These are phyloP conservation scores for Spongispora temasekensis DNA, from an alignment of 1,284 basidiomycete species.

Conservation along the genomic window DNA sequence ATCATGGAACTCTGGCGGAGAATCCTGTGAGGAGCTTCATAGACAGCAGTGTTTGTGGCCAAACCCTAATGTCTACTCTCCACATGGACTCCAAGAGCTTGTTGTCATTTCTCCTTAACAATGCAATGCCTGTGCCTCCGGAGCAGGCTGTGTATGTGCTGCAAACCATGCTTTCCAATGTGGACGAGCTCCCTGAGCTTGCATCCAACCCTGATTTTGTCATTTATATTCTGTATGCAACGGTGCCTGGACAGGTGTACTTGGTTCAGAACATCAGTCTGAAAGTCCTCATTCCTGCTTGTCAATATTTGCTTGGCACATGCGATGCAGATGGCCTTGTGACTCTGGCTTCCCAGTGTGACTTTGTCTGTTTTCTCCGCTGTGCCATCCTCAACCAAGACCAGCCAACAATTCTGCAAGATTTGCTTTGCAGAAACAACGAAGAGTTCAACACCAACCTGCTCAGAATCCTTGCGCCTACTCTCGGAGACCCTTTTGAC, in stretches of 20 bases:
- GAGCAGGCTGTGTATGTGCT: constrained; percentile 5
- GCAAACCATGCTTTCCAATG: constrained; percentile 4
- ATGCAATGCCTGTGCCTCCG: background rate
- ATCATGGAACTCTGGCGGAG: background rate
- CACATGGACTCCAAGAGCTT: constrained; percentile 5
- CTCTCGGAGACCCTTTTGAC: constrained; percentile 1
- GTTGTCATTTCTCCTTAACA: constrained; percentile 7
- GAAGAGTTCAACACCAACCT: constrained; percentile 2
- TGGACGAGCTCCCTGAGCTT: constrained; percentile 2
- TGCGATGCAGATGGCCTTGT: background rate
- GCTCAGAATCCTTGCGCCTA: constrained; percentile 1
- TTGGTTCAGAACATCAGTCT: constrained; percentile 2
- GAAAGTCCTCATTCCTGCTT: constrained; percentile 2
- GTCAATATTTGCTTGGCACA: background rate
- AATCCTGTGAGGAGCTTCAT: too few relatives aligned
- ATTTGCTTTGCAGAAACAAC: background rate
- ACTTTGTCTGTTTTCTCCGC: constrained; percentile 3
- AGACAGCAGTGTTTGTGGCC: background rate
- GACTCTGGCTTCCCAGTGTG: background rate
- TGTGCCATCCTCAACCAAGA: constrained; percentile 3
- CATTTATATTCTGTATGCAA: constrained; percentile 9
- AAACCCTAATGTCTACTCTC: background rate
- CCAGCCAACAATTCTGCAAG: constrained; percentile 2
- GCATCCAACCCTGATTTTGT: constrained; percentile 5
- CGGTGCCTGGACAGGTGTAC: constrained; percentile 2